Evolutionary conservation across 768 basidiomycete species (phyloP), one percentile per base, ranked within the genome.

Genomic region (Leccinum pellstonianum): DNA sequence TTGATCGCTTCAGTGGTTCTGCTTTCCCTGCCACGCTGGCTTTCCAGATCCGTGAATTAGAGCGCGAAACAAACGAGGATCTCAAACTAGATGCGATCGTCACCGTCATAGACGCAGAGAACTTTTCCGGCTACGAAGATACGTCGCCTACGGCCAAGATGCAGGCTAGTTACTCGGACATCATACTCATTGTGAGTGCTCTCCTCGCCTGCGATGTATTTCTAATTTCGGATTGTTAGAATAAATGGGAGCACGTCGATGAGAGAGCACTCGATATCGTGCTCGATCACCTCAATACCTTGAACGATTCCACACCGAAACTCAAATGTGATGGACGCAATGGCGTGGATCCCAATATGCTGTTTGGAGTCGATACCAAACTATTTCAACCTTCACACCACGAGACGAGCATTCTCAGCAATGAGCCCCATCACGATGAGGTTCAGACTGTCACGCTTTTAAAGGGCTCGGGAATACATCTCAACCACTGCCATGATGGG

Each of bases 21-120:
- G 95, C 95, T 1, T 97, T 97, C 68, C 95, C 95, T 9, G 95
- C 95, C 3, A 96, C 95, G 1, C 80, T 98, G 35, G 95, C 95
- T 0, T 93, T 96, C 68, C 95, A 96, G 69, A 93, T 98, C 58
- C 87, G 93, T 41, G 89, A 95, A 71, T 78, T 98, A 23, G 95
- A 95, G 72, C 83, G 81, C 41, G 85, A 94, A 70, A 93, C 90
- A 3, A 69, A 78, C 19, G 81, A 84, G 11, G 90, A 87, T 52
- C 82, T 98, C 70, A 86, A 84, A 68, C 79, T 98, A 27, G 95
- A 98, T 66, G 90, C 91, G 0, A 95, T 97, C 58, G 80, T 95
- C 43, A 98, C 95, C 1, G 94, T 96, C 21, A 78, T 98, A 51
- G 91, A 93, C 69, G 90, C 92, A 1, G 91, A 93, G 74, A 96